Evolutionary conservation across 148 eudicot genomes (phyloP), one percentile per base, ranked within the genome.

Genomic region (Tetragonia tetragonoides): DNA sequence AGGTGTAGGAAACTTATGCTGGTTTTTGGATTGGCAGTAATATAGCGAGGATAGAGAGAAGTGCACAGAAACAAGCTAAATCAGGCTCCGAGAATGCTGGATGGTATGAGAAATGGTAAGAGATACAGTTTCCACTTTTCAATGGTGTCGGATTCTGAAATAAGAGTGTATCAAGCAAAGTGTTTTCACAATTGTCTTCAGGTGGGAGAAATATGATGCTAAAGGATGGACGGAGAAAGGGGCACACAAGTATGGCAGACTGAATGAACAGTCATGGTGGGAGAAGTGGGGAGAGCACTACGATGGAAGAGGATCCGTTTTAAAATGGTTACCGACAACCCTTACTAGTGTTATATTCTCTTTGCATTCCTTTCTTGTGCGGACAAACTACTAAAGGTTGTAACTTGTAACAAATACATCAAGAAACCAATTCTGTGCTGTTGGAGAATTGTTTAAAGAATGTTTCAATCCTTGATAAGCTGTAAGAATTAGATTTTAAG

Each of bases 181-280:
- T 77, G 81, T 57, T 39, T 46, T 74, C 34, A 44, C 12, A 41
- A 37, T 74, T 74, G 60, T 37, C 61, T 78, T 37, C 79, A 95
- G 99, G 99, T 95, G 97, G 99, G 99, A 95, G 80, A 95, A 95
- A 74, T 95, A 95, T 77, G 99, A 95, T 85, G 97, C 97, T 57
- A 92, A 95, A 89, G 99, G 99, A 74, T 93, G 94, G 94, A 95
- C 99, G 14, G 99, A 95, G 87, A 95, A 95, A 86, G 97, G 97
- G 74, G 97, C 97, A 77, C 97, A 95, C 82, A 95, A 95, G 82
- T 95, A 95, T 78, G 99, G 99, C 53, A 89, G 93, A 78, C 75
- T 95, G 85, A 91, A 95, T 87, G 99, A 95, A 82, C 97, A 95
- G 77, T 95, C 99, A 59, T 95, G 99, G 99, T 95, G 99, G 99